Evolutionary conservation across 495 filamentous ascomycete species (phyloP).

Genomic region (Aspergillus campestris): DNA sequence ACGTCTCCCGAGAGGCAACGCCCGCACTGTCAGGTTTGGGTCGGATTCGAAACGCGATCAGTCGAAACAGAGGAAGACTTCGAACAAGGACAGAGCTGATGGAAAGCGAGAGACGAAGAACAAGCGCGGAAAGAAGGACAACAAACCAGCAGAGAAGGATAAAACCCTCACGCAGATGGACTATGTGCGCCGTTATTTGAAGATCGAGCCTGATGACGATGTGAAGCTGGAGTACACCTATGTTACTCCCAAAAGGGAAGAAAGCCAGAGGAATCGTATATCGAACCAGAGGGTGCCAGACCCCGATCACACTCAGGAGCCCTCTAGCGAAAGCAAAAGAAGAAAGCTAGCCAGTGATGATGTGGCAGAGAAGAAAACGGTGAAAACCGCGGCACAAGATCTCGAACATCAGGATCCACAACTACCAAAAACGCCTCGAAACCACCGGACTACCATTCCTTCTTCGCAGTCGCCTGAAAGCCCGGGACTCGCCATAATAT

Average conservation of each 20-base stretch:
- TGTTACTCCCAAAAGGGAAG: constrained; percentile 10
- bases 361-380: neutral
- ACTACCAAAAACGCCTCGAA: constrained; percentile 26
- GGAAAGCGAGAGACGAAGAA: constrained; percentile 10
- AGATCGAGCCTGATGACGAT: constrained; percentile 33
- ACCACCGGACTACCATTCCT: constrained; percentile 30
- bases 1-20: constrained; percentile 6
- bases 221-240: constrained; percentile 29
- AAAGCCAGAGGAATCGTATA: neutral
- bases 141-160: constrained; percentile 17
- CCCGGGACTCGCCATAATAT: constrained; percentile 30
- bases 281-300: neutral
- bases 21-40: constrained; percentile 15
- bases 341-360: constrained; percentile 12
- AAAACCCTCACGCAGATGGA: constrained; percentile 43
- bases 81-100: neutral
- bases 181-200: constrained; percentile 33
- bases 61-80: constrained; percentile 8
- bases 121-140: constrained; percentile 18
- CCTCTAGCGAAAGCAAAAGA: constrained; percentile 10
- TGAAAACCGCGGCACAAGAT: neutral
- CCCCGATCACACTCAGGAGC: neutral
- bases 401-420: neutral
- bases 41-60: constrained; percentile 4
- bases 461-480: constrained; percentile 42